Conservation (phyloP, 1,284 basidiomycete genomes). For the Salmacisia buchloeana region DNA sequence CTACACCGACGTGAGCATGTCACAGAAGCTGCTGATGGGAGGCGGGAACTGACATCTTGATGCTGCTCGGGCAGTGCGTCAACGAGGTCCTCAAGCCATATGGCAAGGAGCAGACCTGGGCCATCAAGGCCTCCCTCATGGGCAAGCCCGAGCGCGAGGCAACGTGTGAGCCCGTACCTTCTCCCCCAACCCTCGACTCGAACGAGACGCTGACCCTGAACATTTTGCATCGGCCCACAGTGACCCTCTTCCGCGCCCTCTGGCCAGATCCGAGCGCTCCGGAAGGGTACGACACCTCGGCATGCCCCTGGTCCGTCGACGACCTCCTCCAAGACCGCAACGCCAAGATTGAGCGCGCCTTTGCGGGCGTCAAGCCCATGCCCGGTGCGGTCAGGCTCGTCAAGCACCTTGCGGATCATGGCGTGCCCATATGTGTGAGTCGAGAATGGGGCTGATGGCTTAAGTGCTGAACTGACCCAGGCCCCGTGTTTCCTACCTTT, state of each 20-base stretch:
- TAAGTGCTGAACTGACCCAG: too few relatives aligned
- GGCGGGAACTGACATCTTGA: neutral
- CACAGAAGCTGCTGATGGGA: neutral
- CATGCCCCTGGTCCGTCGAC: slow-evolving; percentile 46
- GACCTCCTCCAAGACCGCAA: slow-evolving; percentile 42
- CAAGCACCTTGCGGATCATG: slow-evolving; percentile 40
- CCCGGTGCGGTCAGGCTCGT: slow-evolving; percentile 44
- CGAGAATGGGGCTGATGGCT: neutral
- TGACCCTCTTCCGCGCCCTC: slow-evolving; percentile 37
- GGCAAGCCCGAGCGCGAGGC: slow-evolving; percentile 48
- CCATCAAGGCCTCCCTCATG: slow-evolving; percentile 50
- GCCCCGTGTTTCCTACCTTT: neutral
- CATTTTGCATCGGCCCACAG: neutral
- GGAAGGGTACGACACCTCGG: slow-evolving; percentile 25
- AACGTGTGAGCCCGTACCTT: slow-evolving; percentile 20
- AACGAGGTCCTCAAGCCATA: slow-evolving; percentile 47
- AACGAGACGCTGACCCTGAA: neutral
- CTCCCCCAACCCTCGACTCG: neutral
- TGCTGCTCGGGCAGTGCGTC: slow-evolving; percentile 27
- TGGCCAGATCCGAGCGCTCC: slow-evolving; percentile 34
- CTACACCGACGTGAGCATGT: slow-evolving; percentile 12
- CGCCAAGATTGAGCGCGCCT: slow-evolving; percentile 36
- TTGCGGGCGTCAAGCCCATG: slow-evolving; percentile 45
- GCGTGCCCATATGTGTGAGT: slow-evolving; percentile 45
- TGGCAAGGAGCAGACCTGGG: slow-evolving; percentile 50